Base-by-base conservation (phyloP, 352 stramenopile genomes). In the Blastocystis sp. region DNA sequence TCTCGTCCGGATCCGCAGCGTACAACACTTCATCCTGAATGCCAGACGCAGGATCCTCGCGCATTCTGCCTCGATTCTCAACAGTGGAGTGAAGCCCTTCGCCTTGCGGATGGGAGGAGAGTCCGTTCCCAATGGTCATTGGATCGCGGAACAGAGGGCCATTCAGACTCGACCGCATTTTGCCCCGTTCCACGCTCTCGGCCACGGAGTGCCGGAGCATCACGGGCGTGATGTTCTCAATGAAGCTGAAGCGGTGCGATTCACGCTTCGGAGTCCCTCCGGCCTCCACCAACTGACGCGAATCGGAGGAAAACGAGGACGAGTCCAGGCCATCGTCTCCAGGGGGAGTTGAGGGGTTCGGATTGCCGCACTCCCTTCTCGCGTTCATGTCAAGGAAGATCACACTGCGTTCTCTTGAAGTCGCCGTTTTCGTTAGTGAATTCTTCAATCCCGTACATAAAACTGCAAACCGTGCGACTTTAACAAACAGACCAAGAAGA, bases 401-500 rank as follows among this genome's bases (percentile, higher is more conserved):
- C 6, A 57, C 48, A 14, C 48, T 14, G 14, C 48, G 48, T 17
- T 57, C 48, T 7, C 48, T 57, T 57, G 48, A 57, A 57, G 48
- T 57, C 48, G 48, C 48, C 48, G 48, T 57, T 57, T 57, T 57
- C 48, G 48, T 57, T 57, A 57, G 14, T 57, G 6, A 57, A 14
- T 57, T 7, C 14, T 57, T 57, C 48, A 14, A 57, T 57, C 48
- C 48, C 48, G 48, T 14, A 1, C 48, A 57, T 57, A 57, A 57
- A 71, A 71, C 10, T 40, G 45, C n/a, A 24, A 71, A 52, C 45
- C 64, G n/a, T 24, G 64, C 45, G 64, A 21, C 3, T 52, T 3
- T 4, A 71, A 71, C 66, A 76, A 76, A 76, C 66, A 76, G 3
- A 57, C 24, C 6, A 76, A 21, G 28, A 24, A 48, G 24, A 70